A percentile compares a stretch with the other conserved stretches of the same genome.
These are phyloP conservation scores for Chlamydomonas sp. DNA, from an alignment of 139 green algal species.

Conservation along the genomic window DNA sequence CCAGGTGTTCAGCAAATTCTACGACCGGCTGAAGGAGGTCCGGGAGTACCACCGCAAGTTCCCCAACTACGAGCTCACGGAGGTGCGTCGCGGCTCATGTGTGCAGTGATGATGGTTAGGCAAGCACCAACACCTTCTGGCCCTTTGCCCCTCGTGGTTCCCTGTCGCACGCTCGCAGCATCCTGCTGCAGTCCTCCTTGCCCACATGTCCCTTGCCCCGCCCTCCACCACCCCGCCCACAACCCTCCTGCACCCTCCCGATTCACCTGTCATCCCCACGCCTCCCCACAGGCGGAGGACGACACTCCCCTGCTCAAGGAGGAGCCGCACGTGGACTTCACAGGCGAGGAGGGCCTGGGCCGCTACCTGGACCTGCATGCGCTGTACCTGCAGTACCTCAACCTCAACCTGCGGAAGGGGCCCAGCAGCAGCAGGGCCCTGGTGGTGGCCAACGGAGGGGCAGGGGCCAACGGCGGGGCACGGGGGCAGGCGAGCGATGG, in stretches of 20 bases:
- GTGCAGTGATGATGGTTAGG: background rate
- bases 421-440: constrained; percentile 24
- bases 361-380: constrained; percentile 94
- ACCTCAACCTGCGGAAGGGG: constrained; percentile 81
- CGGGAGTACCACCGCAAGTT: constrained; percentile 86
- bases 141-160: background rate
- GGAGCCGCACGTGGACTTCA: constrained; percentile 79
- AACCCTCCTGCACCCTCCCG: background rate
- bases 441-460: too few species aligned
- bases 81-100: constrained; percentile 46
- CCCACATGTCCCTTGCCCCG: background rate
- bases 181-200: background rate
- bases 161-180: background rate
- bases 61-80: constrained; percentile 75
- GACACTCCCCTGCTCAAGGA: constrained; percentile 63
- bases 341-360: constrained; percentile 89
- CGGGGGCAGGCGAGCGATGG: too few species aligned
- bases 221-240: too few species aligned
- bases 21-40: constrained; percentile 93
- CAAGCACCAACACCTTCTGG: background rate
- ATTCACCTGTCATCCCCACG: background rate
- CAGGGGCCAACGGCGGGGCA: too few species aligned
- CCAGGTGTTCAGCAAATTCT: constrained; percentile 82
- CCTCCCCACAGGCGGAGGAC: constrained; percentile 62
- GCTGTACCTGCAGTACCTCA: constrained; percentile 79